Conservation (phyloP, 805 yeast genomes). For the Grigorovia jiainica region DNA sequence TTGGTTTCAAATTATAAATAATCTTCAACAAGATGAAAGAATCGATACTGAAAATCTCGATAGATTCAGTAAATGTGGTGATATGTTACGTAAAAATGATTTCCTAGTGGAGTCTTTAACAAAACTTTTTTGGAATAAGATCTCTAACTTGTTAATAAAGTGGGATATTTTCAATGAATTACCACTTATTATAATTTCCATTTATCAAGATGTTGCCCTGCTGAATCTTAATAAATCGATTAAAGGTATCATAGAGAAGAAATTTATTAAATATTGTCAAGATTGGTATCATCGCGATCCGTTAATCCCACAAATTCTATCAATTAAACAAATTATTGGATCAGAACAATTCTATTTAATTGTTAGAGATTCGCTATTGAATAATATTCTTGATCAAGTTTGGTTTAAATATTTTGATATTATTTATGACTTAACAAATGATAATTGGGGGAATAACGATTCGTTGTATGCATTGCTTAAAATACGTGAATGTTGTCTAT, state of each 20-base stretch:
- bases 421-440: conserved; percentile 6
- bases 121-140: no score
- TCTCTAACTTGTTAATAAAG: no score
- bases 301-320: neutral
- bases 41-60: no score
- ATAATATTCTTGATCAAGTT: conserved; percentile 11
- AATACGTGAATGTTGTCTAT: conserved; percentile 8
- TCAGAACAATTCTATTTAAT: conserved; percentile 6
- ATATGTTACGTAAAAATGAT: no score
- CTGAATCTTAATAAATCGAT: neutral
- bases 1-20: no score
- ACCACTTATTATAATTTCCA: no score
- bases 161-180: no score
- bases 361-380: conserved; percentile 7
- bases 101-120: no score
- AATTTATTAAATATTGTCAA: conserved; percentile 10
- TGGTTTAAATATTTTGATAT: conserved; percentile 22
- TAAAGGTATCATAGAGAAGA: conserved; percentile 6
- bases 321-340: conserved; percentile 11
- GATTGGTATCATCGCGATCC: conserved; percentile 8
- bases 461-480: conserved; percentile 9
- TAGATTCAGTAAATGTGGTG: no score
- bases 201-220: neutral
- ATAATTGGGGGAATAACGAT: conserved; percentile 3
- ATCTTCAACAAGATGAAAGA: no score